These are phyloP conservation scores for Ilex paraguariensis DNA, from an alignment of 305 asterid species.

Conservation along the genomic window DNA sequence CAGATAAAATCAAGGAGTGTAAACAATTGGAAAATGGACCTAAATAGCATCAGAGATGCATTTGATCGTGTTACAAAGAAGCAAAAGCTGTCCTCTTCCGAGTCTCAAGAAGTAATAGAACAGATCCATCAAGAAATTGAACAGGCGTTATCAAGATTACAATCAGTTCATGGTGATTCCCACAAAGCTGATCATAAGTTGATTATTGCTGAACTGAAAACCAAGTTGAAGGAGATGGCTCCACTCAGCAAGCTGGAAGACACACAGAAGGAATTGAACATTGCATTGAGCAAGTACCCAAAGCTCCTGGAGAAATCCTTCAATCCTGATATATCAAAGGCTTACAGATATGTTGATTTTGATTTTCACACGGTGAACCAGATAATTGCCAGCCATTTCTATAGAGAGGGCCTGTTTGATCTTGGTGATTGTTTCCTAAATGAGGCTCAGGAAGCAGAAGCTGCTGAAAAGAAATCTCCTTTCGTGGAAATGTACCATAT, in stretches of 20 bases:
- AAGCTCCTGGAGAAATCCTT: conserved; percentile 78
- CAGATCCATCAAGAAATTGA: conserved; percentile 69
- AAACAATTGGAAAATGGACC: conserved; percentile 54
- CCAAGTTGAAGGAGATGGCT: conserved; percentile 64
- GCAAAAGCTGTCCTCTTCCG: conserved; percentile 75
- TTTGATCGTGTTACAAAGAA: conserved; percentile 90
- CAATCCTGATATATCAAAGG: conserved; percentile 86
- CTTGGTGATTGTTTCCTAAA: conserved; percentile 67
- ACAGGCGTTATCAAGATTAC: conserved; percentile 60
- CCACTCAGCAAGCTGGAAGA: conserved; percentile 74
- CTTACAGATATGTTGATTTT: conserved; percentile 72
- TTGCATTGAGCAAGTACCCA: conserved; percentile 72
- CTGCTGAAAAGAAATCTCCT: conserved; percentile 47
- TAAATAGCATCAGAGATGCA: conserved; percentile 80
- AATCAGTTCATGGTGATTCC: conserved; percentile 38
- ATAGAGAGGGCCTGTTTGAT: conserved; percentile 75
- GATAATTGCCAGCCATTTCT: conserved; percentile 83
- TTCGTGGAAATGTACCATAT: conserved; percentile 64
- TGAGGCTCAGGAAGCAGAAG: conserved; percentile 55
- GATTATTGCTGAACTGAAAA: conserved; percentile 54
- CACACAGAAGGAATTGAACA: conserved; percentile 71
- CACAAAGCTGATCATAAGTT: conserved; percentile 40
- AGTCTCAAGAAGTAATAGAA: conserved; percentile 71
- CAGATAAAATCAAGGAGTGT: conserved; percentile 16
- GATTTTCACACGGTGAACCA: conserved; percentile 62